phyloP scores from a whole-genome alignment of 768 basidiomycete genomes.

The Lentinula sp. region DNA sequence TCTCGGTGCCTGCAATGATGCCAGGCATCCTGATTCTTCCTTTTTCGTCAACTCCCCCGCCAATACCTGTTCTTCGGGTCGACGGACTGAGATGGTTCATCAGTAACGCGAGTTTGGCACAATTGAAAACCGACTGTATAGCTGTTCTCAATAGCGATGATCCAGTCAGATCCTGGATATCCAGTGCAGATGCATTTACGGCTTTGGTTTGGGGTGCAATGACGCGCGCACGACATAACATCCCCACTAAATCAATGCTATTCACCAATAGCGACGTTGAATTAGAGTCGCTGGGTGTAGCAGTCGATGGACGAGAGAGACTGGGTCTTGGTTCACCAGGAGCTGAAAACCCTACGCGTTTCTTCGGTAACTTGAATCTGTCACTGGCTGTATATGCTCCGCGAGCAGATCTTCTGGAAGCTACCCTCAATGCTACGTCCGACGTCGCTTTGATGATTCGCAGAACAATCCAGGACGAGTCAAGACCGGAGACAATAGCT shows the following conservation, averaged over 20 bases:
- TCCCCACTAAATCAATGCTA: neutral
- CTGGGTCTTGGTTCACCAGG: neutral
- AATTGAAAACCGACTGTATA: neutral
- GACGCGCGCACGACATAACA: conserved; percentile 2
- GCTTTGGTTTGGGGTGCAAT: conserved; percentile 7
- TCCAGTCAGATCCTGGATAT: neutral
- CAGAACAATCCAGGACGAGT: neutral
- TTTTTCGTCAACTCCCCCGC: neutral
- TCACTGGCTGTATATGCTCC: neutral
- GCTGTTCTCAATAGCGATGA: neutral
- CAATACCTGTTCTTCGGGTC: neutral
- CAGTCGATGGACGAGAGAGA: neutral
- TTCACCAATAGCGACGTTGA: neutral
- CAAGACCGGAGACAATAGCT: neutral
- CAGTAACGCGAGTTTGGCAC: neutral
- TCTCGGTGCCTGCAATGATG: neutral
- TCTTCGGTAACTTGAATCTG: conserved; percentile 4
- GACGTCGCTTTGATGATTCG: conserved; percentile 1
- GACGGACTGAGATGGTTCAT: conserved; percentile 5
- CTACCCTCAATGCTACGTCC: neutral
- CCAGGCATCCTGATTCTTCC: conserved; percentile 1
- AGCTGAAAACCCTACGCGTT: neutral
- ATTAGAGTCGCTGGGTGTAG: neutral
- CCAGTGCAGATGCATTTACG: conserved; percentile 4
- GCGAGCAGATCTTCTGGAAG: neutral